phyloP scores from a whole-genome alignment of 306 rosid genomes.

The Casuarina cunninghamiana region DNA sequence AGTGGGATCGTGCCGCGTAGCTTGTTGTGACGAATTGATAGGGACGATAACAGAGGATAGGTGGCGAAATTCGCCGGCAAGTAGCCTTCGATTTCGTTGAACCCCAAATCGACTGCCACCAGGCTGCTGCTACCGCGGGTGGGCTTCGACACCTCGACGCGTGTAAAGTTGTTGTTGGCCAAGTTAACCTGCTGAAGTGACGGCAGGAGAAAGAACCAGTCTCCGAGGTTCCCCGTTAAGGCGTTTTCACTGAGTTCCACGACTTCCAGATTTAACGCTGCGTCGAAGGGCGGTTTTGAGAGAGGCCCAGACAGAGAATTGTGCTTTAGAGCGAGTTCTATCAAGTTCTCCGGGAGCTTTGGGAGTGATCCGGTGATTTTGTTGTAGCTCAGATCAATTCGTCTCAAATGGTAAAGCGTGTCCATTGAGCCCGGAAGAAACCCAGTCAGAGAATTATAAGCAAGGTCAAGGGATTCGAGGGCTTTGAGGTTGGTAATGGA shows the following conservation, averaged over 20 bases:
- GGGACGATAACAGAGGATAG: conserved; percentile 56
- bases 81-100: conserved; percentile 69
- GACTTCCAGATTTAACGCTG: conserved; percentile 54
- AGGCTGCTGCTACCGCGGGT: conserved; percentile 34
- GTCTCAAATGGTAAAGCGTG: conserved; percentile 42
- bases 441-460: conserved; percentile 60
- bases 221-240: conserved; percentile 43
- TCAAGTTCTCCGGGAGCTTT: conserved; percentile 55
- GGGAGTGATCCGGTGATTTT: conserved; percentile 58
- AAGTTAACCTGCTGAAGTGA: conserved; percentile 74
- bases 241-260: conserved; percentile 76
- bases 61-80: conserved; percentile 59
- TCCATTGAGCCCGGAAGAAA: conserved; percentile 45
- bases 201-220: conserved; percentile 72
- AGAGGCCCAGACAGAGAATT: conserved; percentile 66
- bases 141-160: conserved; percentile 53
- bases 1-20: conserved; percentile 75
- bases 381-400: conserved; percentile 83
- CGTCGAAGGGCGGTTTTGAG: conserved; percentile 43
- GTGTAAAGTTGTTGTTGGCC: conserved; percentile 64
- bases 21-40: conserved; percentile 70
- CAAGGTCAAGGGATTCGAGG: conserved; percentile 59
- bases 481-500: conserved; percentile 50
- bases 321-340: conserved; percentile 69
- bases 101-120: conserved; percentile 80